Evolutionary conservation across 1,284 basidiomycete genomes (phyloP).

Genomic region (Rhodotorula glutinis): DNA sequence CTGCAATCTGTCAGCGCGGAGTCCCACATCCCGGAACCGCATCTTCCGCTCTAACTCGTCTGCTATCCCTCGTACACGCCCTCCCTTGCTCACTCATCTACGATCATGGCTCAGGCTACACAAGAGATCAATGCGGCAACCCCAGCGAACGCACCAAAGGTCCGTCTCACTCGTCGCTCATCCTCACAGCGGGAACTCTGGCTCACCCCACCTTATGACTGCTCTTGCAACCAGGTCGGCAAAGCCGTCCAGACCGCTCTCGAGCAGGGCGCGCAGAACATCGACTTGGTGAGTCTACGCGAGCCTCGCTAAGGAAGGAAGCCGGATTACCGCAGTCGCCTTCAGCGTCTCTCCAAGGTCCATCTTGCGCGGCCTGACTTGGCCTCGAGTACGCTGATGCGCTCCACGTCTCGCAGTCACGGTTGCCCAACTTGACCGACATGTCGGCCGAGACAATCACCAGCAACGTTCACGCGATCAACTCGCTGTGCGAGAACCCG

Average conservation of each 20-base stretch:
- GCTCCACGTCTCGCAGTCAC: constrained; percentile 2
- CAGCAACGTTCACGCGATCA: constrained; percentile 56
- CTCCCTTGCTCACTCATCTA: no score
- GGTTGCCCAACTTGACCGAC: constrained; percentile 33
- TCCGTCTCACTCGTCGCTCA: neutral
- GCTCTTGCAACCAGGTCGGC: constrained; percentile 33
- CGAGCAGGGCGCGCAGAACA: constrained; percentile 36
- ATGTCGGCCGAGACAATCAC: constrained; percentile 54
- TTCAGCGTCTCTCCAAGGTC: no score
- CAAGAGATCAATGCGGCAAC: constrained; percentile 5
- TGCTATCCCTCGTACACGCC: no score
- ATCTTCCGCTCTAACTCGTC: no score
- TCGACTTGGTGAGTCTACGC: constrained; percentile 27
- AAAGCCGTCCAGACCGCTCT: constrained; percentile 38
- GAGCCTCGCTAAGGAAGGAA: no score
- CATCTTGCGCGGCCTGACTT: neutral
- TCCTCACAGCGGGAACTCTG: neutral
- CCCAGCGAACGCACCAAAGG: constrained; percentile 5
- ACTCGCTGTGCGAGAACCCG: constrained; percentile 52
- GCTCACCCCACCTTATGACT: no score
- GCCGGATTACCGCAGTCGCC: no score
- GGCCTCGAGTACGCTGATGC: neutral
- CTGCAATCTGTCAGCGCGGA: no score
- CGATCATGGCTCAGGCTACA: neutral
- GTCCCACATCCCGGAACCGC: neutral